phyloP scores from a whole-genome alignment of 148 eudicot genomes.

The Pharnaceum exiguum region DNA sequence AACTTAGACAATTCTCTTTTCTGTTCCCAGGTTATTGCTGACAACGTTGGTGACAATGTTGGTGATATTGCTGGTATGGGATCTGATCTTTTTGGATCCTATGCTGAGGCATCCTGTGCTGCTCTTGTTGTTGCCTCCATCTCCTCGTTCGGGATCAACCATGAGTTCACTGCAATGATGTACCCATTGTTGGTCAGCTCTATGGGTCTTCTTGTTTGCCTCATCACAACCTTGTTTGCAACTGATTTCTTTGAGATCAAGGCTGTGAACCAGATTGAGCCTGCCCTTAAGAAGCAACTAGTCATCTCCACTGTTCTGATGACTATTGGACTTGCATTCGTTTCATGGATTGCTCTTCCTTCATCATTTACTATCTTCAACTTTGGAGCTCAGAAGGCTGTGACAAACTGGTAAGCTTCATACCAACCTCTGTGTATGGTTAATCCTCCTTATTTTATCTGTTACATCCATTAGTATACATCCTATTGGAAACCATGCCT shows the following conservation, averaged over 20 bases:
- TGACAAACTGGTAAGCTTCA: constrained; percentile 65
- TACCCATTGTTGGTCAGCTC: constrained; percentile 77
- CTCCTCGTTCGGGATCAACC: constrained; percentile 78
- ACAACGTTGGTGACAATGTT: constrained; percentile 94
- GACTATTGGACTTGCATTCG: constrained; percentile 68
- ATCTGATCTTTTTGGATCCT: constrained; percentile 93
- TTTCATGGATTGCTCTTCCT: constrained; percentile 71
- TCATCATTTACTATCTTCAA: constrained; percentile 75
- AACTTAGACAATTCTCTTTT: neutral
- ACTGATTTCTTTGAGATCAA: constrained; percentile 91
- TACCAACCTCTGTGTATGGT: neutral
- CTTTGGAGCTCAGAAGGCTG: constrained; percentile 78
- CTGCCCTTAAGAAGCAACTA: constrained; percentile 72
- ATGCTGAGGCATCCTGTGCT: constrained; percentile 94
- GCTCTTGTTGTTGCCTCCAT: constrained; percentile 93
- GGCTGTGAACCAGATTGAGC: constrained; percentile 82
- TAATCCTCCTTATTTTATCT: neutral
- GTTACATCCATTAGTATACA: too few species aligned
- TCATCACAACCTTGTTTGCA: constrained; percentile 83
- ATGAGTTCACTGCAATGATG: constrained; percentile 74
- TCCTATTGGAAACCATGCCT: too few species aligned
- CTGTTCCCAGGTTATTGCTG: constrained; percentile 77
- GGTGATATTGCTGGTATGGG: constrained; percentile 99
- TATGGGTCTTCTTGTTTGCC: constrained; percentile 71
- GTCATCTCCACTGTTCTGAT: constrained; percentile 78